Evolutionary conservation across 2,329 filamentous ascomycete species (phyloP).

Genomic region (Pseudocercospora macadamiae): DNA sequence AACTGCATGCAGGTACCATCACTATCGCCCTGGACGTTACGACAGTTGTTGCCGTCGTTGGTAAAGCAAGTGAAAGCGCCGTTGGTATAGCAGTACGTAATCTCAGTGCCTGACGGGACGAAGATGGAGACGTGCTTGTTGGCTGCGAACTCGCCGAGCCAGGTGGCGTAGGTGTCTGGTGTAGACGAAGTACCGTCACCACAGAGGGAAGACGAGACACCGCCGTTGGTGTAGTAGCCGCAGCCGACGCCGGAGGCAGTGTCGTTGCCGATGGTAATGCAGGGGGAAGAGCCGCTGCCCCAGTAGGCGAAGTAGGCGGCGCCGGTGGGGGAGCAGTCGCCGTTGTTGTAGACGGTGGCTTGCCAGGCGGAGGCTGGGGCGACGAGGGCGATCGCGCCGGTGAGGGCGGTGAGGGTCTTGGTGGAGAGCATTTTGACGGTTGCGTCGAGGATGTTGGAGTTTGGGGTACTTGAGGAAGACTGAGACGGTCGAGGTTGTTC

Average conservation of each 20-base stretch:
- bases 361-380: slow-evolving; percentile 7
- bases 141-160: neutral
- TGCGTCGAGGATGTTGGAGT: neutral
- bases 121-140: neutral
- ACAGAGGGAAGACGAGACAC: neutral
- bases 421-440: neutral
- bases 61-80: neutral
- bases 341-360: slow-evolving; percentile 3
- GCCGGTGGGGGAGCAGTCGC: slow-evolving; percentile 6
- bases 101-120: neutral
- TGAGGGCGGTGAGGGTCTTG: neutral
- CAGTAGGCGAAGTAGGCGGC: slow-evolving; percentile 7
- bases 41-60: neutral
- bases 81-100: neutral
- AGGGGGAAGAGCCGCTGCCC: neutral
- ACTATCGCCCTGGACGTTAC: neutral
- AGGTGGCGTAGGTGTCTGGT: neutral
- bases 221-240: slow-evolving; percentile 5
- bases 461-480: neutral
- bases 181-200: neutral
- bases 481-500: neutral
- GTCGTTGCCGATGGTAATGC: neutral
- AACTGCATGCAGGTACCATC: neutral
- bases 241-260: neutral
- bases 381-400: neutral